These are phyloP conservation scores for Ustilago hordei DNA, from an alignment of 1,284 basidiomycete species.

Conservation along the genomic window DNA sequence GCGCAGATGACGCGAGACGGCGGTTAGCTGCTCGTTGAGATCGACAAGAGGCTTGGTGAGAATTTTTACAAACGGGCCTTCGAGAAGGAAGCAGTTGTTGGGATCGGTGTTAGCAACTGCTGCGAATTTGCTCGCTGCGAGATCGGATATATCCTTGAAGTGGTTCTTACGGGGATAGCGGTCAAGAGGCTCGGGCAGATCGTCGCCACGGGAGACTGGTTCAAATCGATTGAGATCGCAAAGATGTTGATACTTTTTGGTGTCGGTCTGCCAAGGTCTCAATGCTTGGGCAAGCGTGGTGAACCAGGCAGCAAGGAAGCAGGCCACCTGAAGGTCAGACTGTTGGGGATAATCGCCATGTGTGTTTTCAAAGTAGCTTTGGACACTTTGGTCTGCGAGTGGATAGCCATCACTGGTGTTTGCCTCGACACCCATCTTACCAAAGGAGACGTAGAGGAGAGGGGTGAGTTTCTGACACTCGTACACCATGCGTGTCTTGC, in stretches of 20 bases:
- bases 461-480: background rate
- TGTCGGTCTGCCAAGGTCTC: no score
- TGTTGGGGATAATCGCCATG: background rate
- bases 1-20: background rate
- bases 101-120: no score
- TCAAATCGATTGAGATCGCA: background rate
- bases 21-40: background rate
- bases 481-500: background rate
- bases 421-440: background rate
- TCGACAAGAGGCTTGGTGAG: background rate
- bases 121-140: no score
- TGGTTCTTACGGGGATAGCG: background rate
- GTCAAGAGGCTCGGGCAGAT: background rate
- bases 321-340: background rate
- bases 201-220: no score
- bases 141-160: background rate
- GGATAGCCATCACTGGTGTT: background rate
- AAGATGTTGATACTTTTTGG: background rate
- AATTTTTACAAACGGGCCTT: no score
- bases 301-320: background rate
- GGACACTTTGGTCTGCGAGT: background rate
- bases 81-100: no score
- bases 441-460: background rate
- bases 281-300: background rate
- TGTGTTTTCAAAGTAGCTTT: background rate